Conservation (phyloP, 31 red algal genomes). For the Bonnemaisonia californica region DNA sequence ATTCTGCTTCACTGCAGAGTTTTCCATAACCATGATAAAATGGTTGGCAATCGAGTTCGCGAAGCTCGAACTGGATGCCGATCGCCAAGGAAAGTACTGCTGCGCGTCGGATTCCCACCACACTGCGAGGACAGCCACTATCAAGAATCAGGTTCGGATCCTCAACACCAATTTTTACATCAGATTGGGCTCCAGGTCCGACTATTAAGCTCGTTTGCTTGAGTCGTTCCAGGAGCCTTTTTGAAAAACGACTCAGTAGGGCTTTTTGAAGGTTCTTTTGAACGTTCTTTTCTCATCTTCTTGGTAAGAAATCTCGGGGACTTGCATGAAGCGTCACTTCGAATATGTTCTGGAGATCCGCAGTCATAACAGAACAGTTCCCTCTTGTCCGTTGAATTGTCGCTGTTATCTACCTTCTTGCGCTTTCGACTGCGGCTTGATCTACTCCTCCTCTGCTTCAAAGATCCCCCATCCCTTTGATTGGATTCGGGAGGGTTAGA, state of each 20-base stretch:
- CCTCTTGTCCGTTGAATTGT: neutral
- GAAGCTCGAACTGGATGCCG: neutral
- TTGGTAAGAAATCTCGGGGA: neutral
- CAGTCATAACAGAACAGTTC: neutral
- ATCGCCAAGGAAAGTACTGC: neutral
- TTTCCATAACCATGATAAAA: neutral
- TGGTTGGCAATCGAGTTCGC: neutral
- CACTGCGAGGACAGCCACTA: neutral
- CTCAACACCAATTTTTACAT: no score
- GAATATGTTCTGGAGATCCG: neutral
- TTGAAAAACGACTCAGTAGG: neutral
- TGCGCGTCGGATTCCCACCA: no score
- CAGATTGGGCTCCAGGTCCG: neutral
- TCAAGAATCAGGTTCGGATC: slow-evolving; percentile 19
- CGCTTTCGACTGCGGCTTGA: neutral
- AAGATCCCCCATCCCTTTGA: neutral
- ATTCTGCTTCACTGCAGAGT: neutral
- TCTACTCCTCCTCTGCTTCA: neutral
- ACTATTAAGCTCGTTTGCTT: neutral
- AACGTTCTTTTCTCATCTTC: neutral
- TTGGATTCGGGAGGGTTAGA: neutral
- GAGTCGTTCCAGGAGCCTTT: neutral
- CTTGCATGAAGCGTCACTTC: neutral
- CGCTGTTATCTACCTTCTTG: neutral
- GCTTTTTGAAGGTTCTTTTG: neutral